Evolutionary conservation across 176 grass and related monocot species (phyloP), one percentile per base, ranked within the genome.

Genomic region (Pontederia crassipes): DNA sequence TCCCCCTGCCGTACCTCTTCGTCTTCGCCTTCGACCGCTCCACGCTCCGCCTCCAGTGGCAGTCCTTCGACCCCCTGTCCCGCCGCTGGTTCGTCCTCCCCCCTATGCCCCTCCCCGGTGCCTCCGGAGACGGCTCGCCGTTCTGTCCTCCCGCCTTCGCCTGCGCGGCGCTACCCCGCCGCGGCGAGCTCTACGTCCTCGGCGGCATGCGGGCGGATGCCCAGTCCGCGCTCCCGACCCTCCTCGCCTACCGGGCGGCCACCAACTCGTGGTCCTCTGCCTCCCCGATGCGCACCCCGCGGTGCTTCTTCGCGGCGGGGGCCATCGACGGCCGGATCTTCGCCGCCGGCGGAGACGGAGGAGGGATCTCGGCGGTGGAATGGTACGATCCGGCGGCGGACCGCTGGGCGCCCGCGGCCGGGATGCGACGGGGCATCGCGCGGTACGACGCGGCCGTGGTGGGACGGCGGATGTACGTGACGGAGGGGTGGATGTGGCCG

Each of bases 401-500:
- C 48, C 28, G 52, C 73, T 86, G 57, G 82, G 66, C 47, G 73
- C 76, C 1, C 60, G 64, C 11, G 27, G 55, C 73, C 55, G 69
- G 15, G 84, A 71, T 83, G 66, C 72, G n/a, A 74, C 74, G 54
- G 14, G 72, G 64, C 74, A 66, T 88, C 54, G 76, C 83, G 16
- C 78, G 89, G 45, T 98, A 98, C 73, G 90, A 95, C 68, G 86
- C 90, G 5, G 84, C 86, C 61, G 88, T 82, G 51, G 77, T 76
- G 8, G 80, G 82, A 0, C 82, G 81, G 9, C 61, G 55, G 61
- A 82, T 98, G 58, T 98, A 98, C 74, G 84, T 98, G 65, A 98
- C 94, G 59, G 94, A 98, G 48, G 94, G 94, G 2, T 98, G 94
- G 94, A 74, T 79, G 50, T 98, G 94, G 94, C 94, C 94, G 64